Percentiles rank a stretch among this genome's conserved stretches.
Conservation (phyloP, 768 basidiomycete species). For the Kockovaella imperatae region DNA sequence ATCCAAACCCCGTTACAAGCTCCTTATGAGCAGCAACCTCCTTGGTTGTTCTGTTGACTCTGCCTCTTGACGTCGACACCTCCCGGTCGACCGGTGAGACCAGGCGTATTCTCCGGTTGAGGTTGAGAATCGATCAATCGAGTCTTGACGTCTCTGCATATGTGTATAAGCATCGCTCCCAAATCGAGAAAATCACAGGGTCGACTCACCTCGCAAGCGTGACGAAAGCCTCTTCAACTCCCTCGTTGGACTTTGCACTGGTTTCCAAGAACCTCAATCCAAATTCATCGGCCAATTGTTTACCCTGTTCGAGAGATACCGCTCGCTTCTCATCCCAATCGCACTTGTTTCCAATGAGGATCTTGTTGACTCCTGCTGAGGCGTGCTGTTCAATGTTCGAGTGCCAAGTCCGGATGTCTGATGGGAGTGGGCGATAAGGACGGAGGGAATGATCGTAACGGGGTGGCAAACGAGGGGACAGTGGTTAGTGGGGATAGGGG, state of each 20-base stretch:
- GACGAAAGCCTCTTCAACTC: constrained; percentile 98
- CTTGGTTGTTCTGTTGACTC: constrained; percentile 5
- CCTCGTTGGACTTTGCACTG: constrained; percentile 91
- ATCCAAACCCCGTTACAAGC: too few relatives aligned
- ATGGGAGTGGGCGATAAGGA: not conserved
- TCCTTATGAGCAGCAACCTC: constrained; percentile 36
- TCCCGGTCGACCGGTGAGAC: constrained; percentile 29
- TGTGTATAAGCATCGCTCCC: not conserved
- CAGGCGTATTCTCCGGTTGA: constrained; percentile 26
- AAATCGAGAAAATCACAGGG: not conserved
- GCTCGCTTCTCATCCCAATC: constrained; percentile 96
- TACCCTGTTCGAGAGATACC: constrained; percentile 84
- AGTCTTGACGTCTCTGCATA: constrained; percentile 77
- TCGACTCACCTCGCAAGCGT: constrained; percentile 77
- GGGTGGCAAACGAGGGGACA: not conserved
- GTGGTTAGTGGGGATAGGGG: not conserved
- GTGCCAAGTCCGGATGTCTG: constrained; percentile 98
- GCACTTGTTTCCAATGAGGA: constrained; percentile 96
- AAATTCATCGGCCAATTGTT: constrained; percentile 82
- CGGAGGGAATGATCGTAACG: not conserved
- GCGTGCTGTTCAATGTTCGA: constrained; percentile 97
- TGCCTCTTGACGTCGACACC: constrained; percentile 37
- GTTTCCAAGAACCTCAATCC: constrained; percentile 98
- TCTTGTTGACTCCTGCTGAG: constrained; percentile 98
- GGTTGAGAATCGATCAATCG: constrained; percentile 80